A percentile compares a stretch with the other conserved stretches of the same genome.
Evolutionary conservation across 169 alveolate species (phyloP).

Genomic region (Plasmodium knowlesi): DNA sequence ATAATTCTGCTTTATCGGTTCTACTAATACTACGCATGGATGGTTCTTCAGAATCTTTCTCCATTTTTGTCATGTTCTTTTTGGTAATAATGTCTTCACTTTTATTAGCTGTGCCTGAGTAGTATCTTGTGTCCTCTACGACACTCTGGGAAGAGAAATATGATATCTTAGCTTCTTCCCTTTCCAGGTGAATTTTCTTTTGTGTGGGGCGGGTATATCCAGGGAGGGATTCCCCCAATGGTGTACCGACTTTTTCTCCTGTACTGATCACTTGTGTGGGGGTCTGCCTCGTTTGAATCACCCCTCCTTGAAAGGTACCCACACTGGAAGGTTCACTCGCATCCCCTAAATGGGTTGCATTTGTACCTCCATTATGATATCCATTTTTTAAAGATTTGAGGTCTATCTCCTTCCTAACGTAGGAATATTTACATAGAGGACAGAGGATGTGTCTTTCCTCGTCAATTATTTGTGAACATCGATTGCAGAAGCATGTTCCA

Average conservation of each 20-base stretch:
- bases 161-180: not conserved
- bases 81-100: not conserved
- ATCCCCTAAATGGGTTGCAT: not conserved
- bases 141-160: not conserved
- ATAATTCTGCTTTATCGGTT: not conserved
- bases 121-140: not conserved
- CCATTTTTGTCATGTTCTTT: not conserved
- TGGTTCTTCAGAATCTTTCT: not conserved
- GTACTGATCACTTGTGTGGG: not conserved
- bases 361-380: not conserved
- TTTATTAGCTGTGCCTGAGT: not conserved
- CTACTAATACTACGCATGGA: not conserved
- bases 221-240: not conserved
- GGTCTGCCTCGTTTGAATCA: not conserved
- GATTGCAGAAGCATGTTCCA: constrained; percentile 42
- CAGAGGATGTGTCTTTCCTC: constrained; percentile 69
- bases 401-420: constrained; percentile 13
- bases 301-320: not conserved
- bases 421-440: constrained; percentile 63
- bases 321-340: not conserved
- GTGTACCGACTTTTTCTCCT: not conserved
- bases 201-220: not conserved
- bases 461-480: constrained; percentile 73
- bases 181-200: not conserved
- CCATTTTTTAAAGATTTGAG: not conserved